Conservation (phyloP, 768 basidiomycete genomes). For the Rhodocollybia butyracea region DNA sequence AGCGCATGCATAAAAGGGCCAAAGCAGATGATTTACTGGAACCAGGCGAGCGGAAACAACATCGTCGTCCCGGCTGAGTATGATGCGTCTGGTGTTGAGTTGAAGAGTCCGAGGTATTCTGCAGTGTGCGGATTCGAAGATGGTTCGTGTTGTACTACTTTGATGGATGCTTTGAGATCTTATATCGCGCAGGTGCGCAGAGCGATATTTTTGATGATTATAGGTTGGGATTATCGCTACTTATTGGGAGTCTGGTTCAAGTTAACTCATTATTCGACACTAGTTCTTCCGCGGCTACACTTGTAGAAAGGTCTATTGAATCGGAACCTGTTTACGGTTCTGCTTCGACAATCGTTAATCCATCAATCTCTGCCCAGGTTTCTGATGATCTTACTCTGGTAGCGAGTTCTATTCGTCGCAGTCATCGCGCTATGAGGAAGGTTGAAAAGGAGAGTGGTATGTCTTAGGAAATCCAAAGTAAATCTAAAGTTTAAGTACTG, state of each 20-base stretch:
- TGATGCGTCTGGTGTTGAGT: constrained; percentile 30
- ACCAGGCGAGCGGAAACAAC: constrained; percentile 47
- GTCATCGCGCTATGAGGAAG: too few species aligned
- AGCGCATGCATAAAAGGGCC: constrained; percentile 43
- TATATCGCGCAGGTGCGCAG: constrained; percentile 31
- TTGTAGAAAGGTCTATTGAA: background rate
- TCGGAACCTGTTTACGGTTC: too few species aligned
- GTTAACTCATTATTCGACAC: too few species aligned
- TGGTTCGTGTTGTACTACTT: constrained; percentile 18
- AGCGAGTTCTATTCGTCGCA: too few species aligned
- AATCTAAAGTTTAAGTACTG: too few species aligned
- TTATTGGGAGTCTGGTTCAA: background rate
- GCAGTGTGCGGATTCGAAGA: constrained; percentile 43
- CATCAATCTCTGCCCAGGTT: too few species aligned
- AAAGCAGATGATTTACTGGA: constrained; percentile 57
- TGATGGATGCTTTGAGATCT: background rate
- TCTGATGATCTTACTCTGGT: too few species aligned
- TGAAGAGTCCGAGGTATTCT: constrained; percentile 48
- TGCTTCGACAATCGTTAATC: too few species aligned
- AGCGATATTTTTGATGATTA: constrained; percentile 32
- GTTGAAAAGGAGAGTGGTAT: too few species aligned
- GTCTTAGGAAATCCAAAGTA: too few species aligned
- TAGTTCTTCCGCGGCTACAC: background rate
- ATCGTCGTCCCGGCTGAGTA: constrained; percentile 35
- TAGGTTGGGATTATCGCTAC: background rate